Conservation (phyloP, 2,329 filamentous ascomycete species). For the Tolypocladium endophyticum region DNA sequence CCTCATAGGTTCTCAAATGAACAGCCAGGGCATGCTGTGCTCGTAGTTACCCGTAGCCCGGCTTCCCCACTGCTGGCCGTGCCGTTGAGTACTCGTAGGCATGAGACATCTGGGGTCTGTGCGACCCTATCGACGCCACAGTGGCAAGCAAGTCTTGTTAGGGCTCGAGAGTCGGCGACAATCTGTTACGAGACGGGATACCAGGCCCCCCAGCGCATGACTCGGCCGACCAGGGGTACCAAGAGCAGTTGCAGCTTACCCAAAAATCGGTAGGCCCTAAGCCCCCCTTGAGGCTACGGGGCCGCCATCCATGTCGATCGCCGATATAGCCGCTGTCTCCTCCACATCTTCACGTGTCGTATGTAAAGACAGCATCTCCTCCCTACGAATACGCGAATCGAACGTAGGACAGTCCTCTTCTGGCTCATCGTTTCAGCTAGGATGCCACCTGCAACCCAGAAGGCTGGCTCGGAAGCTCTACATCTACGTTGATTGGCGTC, state of each 20-base stretch:
- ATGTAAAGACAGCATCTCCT: neutral
- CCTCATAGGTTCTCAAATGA: neutral
- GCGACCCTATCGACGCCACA: neutral
- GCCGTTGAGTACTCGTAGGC: neutral
- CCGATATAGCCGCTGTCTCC: neutral
- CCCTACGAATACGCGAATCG: neutral
- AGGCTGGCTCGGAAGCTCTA: neutral
- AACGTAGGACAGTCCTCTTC: neutral
- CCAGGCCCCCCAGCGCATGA: neutral
- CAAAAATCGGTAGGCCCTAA: neutral
- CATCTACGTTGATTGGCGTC: neutral
- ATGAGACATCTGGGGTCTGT: neutral
- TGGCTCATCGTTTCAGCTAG: neutral
- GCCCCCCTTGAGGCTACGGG: neutral
- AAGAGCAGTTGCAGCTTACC: neutral
- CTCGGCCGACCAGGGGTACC: neutral
- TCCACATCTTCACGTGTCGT: neutral
- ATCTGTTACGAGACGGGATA: neutral
- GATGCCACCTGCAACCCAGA: neutral
- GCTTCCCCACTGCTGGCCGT: neutral
- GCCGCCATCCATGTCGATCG: neutral
- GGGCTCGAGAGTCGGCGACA: neutral
- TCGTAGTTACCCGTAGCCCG: too few species aligned
- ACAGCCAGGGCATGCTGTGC: neutral
- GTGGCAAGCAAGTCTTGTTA: neutral